Base-by-base conservation (phyloP, 129 eudicot species). In the Lonicera japonica region DNA sequence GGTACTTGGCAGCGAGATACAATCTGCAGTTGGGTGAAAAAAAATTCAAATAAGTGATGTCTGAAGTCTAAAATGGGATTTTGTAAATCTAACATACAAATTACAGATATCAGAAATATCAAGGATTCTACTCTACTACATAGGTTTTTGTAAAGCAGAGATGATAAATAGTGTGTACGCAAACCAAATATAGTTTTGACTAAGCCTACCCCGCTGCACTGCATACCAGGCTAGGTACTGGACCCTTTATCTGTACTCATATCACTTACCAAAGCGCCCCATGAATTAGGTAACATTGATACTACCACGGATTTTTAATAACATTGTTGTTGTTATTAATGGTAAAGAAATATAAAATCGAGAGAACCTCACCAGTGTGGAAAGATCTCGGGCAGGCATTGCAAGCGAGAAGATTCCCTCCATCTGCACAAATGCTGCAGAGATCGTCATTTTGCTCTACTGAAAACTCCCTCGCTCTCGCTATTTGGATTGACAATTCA, bases 341-440 rank as follows among this genome's bases (percentile, higher is more conserved):
- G 51, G 3, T 45, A 11, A 73, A 68, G 34, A 3, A 10, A 6
- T 21, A 50, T 16, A n/a, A 39, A 25, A 36, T 41, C 25, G 34
- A 50, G 36, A 59, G 48, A 66, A 70, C 21, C 77, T 74, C 55
- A 90, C 95, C 96, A 64, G 73, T 38, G 70, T 91, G 97, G 61
- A 87, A 91, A 40, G 94, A 80, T 59, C 97, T 79, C 23, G 94
- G 95, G 74, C 97, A 91, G 45, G 67, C 72, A 65, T 87, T 90
- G 71, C 97, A 91, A 40, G 81, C 74, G 53, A 91, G 54, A 60
- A 91, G 86, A 29, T 91, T 76, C 29, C 97, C 97, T 0, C 83
- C 85, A 63, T 82, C 94, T 40, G 66, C 75, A 45, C 97, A 91
- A 62, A 87, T 73, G 60, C 82, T 76, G 69, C 97, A 91, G 43